These are phyloP conservation scores for Colletotrichum sp. DNA, from an alignment of 2,329 filamentous ascomycete genomes.

Conservation along the genomic window DNA sequence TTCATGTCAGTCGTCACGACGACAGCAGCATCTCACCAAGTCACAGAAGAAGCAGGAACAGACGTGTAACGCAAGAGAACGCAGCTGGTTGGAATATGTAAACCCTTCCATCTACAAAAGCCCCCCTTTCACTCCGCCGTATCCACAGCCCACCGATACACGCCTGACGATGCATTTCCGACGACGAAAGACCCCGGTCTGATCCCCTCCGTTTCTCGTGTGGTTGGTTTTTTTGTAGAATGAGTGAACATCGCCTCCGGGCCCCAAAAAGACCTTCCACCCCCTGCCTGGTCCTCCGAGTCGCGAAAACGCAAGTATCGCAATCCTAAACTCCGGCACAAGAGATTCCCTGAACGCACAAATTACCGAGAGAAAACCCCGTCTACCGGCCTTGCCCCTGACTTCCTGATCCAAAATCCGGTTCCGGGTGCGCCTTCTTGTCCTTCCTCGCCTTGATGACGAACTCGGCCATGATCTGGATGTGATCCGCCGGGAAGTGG, in stretches of 20 bases:
- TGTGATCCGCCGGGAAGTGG: conserved; percentile 92
- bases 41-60: neutral
- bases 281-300: conserved; percentile 14
- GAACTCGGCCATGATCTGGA: conserved; percentile 89
- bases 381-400: conserved; percentile 19
- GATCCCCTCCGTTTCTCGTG: neutral
- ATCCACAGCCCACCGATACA: neutral
- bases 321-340: conserved; percentile 25
- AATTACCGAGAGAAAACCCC: neutral
- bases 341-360: conserved; percentile 18
- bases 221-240: neutral
- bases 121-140: conserved; percentile 4
- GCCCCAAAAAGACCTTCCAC: conserved; percentile 1
- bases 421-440: conserved; percentile 68
- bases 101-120: conserved; percentile 21
- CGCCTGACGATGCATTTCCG: conserved; percentile 13
- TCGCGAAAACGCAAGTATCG: conserved; percentile 18
- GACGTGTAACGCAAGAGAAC: neutral
- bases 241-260: conserved; percentile 10
- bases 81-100: conserved; percentile 18
- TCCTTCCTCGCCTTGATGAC: conserved; percentile 88
- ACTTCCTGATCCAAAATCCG: conserved; percentile 58
- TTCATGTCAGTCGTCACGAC: neutral
- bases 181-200: neutral
- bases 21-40: neutral